Evolutionary conservation across 306 rosid genomes (phyloP).

Genomic region (Mucuna pruriens): DNA sequence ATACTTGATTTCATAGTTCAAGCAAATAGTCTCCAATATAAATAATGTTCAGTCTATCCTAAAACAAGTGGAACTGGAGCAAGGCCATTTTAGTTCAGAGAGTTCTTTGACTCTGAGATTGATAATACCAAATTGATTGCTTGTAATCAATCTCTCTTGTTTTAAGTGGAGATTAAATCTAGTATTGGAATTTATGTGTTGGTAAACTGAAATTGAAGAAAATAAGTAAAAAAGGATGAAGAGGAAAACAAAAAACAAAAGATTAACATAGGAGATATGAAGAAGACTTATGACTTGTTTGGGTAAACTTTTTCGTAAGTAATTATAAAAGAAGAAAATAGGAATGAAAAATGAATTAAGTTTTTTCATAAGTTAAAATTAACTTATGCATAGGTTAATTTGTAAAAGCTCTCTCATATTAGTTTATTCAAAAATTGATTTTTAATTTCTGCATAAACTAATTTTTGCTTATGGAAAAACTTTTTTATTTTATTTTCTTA

Average conservation of each 20-base stretch:
- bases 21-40: background rate
- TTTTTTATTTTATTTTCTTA: too few species aligned
- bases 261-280: background rate
- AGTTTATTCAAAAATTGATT: too few species aligned
- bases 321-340: too few species aligned
- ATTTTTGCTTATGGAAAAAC: too few species aligned
- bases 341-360: too few species aligned
- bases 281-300: too few species aligned
- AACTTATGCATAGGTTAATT: too few species aligned
- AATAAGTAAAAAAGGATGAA: background rate
- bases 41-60: background rate
- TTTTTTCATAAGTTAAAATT: too few species aligned
- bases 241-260: background rate
- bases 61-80: background rate
- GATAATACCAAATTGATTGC: background rate
- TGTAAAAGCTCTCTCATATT: too few species aligned
- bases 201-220: constrained; percentile 1
- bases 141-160: background rate
- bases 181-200: background rate
- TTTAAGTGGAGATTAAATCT: background rate
- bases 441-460: too few species aligned
- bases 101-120: background rate
- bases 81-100: background rate
- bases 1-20: background rate
- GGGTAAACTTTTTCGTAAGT: too few species aligned